Evolutionary conservation across 371 early-diverging fungal genomes (phyloP).

Genomic region (Dentiscutata heterogama): DNA sequence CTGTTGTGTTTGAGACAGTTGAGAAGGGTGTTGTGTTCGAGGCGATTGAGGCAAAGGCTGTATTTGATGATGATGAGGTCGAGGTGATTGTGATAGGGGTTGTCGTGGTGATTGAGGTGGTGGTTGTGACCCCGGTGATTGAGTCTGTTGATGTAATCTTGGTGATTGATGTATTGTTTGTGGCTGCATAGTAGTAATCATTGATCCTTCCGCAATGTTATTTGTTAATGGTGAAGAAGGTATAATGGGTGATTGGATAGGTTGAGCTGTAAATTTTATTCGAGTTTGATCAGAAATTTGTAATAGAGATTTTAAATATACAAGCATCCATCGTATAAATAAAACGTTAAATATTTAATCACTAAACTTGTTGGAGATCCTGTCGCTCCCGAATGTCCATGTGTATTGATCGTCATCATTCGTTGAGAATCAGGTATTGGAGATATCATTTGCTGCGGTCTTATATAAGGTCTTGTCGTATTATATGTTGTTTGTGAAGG

Average conservation of each 20-base stretch:
- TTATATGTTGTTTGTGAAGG: background rate
- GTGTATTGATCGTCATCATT: background rate
- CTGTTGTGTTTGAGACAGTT: background rate
- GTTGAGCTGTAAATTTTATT: background rate
- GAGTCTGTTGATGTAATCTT: background rate
- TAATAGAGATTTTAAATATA: background rate
- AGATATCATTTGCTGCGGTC: background rate
- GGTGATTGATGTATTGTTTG: background rate
- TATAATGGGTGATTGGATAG: background rate
- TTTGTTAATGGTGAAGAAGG: background rate
- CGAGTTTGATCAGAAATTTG: background rate
- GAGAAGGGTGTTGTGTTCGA: background rate
- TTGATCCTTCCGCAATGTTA: background rate
- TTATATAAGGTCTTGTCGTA: background rate
- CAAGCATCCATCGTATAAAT: background rate
- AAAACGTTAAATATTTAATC: background rate
- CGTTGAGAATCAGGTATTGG: background rate
- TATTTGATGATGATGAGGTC: background rate
- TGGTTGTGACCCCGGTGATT: slow-evolving; percentile 1
- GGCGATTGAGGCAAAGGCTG: slow-evolving; percentile 21
- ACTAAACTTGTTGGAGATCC: background rate
- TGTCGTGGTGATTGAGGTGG: background rate
- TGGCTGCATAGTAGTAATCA: background rate
- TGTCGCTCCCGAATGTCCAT: background rate
- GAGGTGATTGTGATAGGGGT: slow-evolving; percentile 5